Evolutionary conservation across 2,329 filamentous ascomycete genomes (phyloP).

Genomic region (Trichoderma sp.): DNA sequence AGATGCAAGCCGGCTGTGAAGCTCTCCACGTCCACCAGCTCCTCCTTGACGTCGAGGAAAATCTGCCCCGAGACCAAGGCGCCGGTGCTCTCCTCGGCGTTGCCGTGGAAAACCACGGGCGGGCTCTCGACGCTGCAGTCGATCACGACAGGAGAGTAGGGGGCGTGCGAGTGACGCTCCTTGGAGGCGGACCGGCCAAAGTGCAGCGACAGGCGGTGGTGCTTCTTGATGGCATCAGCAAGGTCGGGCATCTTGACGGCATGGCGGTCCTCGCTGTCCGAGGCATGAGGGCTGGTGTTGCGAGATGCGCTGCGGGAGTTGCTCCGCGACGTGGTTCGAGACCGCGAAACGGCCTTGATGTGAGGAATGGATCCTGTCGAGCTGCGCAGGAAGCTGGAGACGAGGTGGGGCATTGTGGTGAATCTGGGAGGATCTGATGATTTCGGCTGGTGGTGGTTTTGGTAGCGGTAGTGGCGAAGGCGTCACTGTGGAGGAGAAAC

Average conservation of each 20-base stretch:
- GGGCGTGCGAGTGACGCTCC: slow-evolving; percentile 41
- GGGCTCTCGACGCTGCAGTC: slow-evolving; percentile 75
- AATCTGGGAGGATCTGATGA: not conserved
- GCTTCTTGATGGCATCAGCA: slow-evolving; percentile 39
- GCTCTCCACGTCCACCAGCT: slow-evolving; percentile 62
- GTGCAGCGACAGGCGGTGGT: slow-evolving; percentile 42
- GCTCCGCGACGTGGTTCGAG: slow-evolving; percentile 32
- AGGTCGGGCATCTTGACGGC: slow-evolving; percentile 40
- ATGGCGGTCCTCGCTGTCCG: slow-evolving; percentile 36
- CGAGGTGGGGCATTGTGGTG: slow-evolving; percentile 53
- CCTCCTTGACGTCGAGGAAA: slow-evolving; percentile 67
- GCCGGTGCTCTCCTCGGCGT: slow-evolving; percentile 70
- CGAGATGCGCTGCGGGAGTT: slow-evolving; percentile 28
- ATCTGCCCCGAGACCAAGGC: slow-evolving; percentile 83
- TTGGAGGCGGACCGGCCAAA: slow-evolving; percentile 34
- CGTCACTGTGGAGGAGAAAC: not conserved
- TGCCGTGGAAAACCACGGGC: slow-evolving; percentile 79
- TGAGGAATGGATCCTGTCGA: slow-evolving; percentile 54
- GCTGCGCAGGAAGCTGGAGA: slow-evolving; percentile 55
- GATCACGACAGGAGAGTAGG: slow-evolving; percentile 38
- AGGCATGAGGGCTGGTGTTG: slow-evolving; percentile 35
- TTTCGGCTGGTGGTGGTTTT: not conserved
- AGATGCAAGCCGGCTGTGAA: slow-evolving; percentile 71
- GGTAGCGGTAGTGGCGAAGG: slow-evolving; percentile 4
- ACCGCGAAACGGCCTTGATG: slow-evolving; percentile 40